Evolutionary conservation across 129 eudicot genomes (phyloP), one percentile per base, ranked within the genome.

Genomic region (Dittrichia graveolens): DNA sequence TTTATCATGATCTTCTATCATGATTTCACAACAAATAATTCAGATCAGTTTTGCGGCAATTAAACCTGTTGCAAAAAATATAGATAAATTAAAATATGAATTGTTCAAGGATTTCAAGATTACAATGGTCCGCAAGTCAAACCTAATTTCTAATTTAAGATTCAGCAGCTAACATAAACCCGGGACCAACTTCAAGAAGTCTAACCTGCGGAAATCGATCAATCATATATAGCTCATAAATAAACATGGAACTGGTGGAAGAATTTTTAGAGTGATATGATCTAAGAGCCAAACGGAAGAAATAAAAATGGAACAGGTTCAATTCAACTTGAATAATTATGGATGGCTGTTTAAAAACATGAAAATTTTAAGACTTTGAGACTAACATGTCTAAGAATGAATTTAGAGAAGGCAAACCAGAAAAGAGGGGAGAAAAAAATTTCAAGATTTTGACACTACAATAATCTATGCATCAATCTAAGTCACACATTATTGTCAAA

Each of bases 1-100:
- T 67, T 76, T 76, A 60, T 69, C 63, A 34, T 61, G 65, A 69
- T 77, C 76, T 69, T 77, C 81, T 41, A 69, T 76, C 76, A 77
- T 77, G 69, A 60, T 77, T 24, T 60, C 24, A 24, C n/a, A 58
- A 45, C 4, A 5, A 40, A 41, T 53, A 12, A 38, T 56, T 71
- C 8, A 19, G 50, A 48, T 63, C 15, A 37, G 44, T 62, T 49
- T 54, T 56, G 39, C 3, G 1, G 31, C 49, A 62, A 49, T 49
- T 5, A 50, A 62, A 48, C 75, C 75, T 68, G 80, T 67, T 46
- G 61, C 75, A 57, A 46, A 13, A 57, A 58, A 13, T 8, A 66
- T n/a, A 12, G 59, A 59, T 5, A n/a, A 12, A 37, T 5, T 16
- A 3, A 44, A 57, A 53, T 16, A 58, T 37, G 42, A 9, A 2